These are phyloP conservation scores for Crithidia thermophila DNA, from an alignment of 208 protist species.

Conservation along the genomic window DNA sequence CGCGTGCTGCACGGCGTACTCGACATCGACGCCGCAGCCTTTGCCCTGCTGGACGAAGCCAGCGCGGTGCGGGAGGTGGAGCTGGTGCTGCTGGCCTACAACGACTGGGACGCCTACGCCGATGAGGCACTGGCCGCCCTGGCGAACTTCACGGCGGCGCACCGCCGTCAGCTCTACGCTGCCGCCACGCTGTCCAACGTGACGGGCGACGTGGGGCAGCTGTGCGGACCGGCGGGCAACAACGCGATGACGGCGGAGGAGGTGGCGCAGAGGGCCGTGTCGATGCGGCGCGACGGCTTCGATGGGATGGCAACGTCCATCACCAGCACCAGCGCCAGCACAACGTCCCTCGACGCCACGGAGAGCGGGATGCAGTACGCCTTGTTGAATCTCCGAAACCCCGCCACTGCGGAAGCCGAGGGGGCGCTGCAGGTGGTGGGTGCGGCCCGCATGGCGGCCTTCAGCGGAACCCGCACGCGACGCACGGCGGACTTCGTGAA, in stretches of 20 bases:
- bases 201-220: background rate
- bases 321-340: background rate
- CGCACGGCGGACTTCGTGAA: background rate
- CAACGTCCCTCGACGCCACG: background rate
- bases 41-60: background rate
- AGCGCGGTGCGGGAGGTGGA: constrained; percentile 22
- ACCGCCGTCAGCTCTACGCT: background rate
- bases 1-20: constrained; percentile 32
- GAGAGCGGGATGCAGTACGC: constrained; percentile 7
- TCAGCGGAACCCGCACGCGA: background rate
- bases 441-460: constrained; percentile 30
- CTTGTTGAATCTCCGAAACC: background rate
- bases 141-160: background rate
- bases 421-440: constrained; percentile 29
- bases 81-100: constrained; percentile 59
- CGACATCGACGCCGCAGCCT: constrained; percentile 35
- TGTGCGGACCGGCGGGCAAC: background rate
- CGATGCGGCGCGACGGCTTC: background rate
- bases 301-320: background rate
- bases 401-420: background rate
- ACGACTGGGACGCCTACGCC: constrained; percentile 49
- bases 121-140: constrained; percentile 33
- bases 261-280: background rate
- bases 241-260: background rate
- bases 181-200: background rate